Conservation (phyloP, 2,329 filamentous ascomycete genomes). For the Colletotrichum sp. region DNA sequence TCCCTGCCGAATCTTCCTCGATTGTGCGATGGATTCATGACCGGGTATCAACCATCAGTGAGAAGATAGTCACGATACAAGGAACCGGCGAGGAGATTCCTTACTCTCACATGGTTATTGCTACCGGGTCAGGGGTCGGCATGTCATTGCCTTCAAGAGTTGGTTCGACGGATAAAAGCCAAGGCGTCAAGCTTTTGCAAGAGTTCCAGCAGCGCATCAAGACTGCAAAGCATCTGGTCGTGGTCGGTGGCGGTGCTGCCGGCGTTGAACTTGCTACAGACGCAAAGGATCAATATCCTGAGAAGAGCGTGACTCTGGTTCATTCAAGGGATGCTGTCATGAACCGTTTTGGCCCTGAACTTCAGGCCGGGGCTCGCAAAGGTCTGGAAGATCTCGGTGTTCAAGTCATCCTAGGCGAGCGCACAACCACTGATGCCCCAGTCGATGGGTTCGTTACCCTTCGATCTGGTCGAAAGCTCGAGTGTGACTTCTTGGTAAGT, state of each 20-base stretch:
- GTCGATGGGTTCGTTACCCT: slow-evolving; percentile 46
- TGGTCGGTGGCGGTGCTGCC: slow-evolving; percentile 65
- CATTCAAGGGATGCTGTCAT: slow-evolving; percentile 61
- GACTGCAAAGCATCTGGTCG: slow-evolving; percentile 46
- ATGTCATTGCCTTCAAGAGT: slow-evolving; percentile 54
- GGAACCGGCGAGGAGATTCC: slow-evolving; percentile 47
- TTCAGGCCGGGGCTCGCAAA: slow-evolving; percentile 43
- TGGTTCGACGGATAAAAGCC: slow-evolving; percentile 42
- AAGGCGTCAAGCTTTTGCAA: slow-evolving; percentile 47
- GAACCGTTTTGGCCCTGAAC: slow-evolving; percentile 52
- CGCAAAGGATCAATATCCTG: slow-evolving; percentile 59
- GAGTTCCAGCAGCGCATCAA: slow-evolving; percentile 52
- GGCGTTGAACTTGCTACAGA: slow-evolving; percentile 68
- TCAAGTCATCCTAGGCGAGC: slow-evolving; percentile 56
- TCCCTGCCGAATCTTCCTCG: slow-evolving; percentile 38
- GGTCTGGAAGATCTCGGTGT: slow-evolving; percentile 52
- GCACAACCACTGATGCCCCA: slow-evolving; percentile 42
- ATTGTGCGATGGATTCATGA: slow-evolving; percentile 46
- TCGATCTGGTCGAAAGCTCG: slow-evolving; percentile 45
- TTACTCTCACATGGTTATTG: slow-evolving; percentile 62
- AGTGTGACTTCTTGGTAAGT: slow-evolving; percentile 57
- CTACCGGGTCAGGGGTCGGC: slow-evolving; percentile 56
- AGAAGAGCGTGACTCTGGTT: slow-evolving; percentile 61
- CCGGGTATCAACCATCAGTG: slow-evolving; percentile 42
- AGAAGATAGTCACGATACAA: slow-evolving; percentile 42